Conservation (phyloP, 2,329 filamentous ascomycete genomes). For the Chaetomium sp. region DNA sequence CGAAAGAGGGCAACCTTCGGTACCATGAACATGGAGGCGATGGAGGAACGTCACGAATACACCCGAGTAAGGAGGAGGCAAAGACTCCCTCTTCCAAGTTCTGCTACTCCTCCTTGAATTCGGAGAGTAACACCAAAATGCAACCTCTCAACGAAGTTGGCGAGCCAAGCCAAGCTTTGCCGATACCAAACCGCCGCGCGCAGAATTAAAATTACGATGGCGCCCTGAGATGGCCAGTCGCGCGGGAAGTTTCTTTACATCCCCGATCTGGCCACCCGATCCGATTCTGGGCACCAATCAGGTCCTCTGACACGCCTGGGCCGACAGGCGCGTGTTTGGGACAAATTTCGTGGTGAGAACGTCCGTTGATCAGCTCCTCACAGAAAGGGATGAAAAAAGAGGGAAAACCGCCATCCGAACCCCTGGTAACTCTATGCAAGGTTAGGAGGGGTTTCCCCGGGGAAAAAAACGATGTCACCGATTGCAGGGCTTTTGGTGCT, state of each 20-base stretch:
- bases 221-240: not conserved
- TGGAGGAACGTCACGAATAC: not conserved
- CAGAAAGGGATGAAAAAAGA: no score
- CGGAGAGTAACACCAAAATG: not conserved
- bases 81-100: not conserved
- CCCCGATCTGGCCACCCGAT: conserved; percentile 17
- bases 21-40: not conserved
- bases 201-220: conserved; percentile 2
- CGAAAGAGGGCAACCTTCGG: conserved; percentile 9
- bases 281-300: conserved; percentile 22
- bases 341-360: not conserved
- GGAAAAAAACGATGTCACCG: no score
- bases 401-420: no score
- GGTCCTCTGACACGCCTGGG: no score
- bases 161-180: no score
- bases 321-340: conserved; percentile 3
- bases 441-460: no score
- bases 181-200: not conserved
- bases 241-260: not conserved
- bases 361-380: no score
- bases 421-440: no score
- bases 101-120: not conserved
- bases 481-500: no score
- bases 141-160: not conserved
- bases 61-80: conserved; percentile 3